These are phyloP conservation scores for Ustilago vetiveriae DNA, from an alignment of 1,284 basidiomycete species.

Conservation along the genomic window DNA sequence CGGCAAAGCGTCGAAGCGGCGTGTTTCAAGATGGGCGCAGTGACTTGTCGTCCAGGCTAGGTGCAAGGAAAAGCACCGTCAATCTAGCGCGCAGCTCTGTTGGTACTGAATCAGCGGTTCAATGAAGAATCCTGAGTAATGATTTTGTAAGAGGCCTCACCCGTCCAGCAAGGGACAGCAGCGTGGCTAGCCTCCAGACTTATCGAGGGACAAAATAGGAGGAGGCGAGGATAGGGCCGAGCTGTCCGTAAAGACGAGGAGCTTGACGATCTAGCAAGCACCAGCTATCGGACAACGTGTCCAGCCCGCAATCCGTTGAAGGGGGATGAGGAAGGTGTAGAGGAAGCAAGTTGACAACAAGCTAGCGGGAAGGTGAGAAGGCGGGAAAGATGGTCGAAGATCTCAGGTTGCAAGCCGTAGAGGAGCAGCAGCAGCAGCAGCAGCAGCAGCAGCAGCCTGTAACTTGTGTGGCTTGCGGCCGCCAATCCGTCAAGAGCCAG, in stretches of 20 bases:
- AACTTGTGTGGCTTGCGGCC: too few relatives aligned
- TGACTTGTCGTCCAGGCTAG: not conserved
- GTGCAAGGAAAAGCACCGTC: not conserved
- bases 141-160: not conserved
- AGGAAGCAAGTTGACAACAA: not conserved
- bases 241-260: constrained; percentile 10
- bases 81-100: not conserved
- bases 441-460: too few relatives aligned
- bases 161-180: constrained; percentile 11
- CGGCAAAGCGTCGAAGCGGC: too few relatives aligned
- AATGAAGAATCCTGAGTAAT: constrained; percentile 14
- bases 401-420: not conserved
- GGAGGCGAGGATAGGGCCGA: not conserved
- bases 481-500: too few relatives aligned
- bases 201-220: not conserved
- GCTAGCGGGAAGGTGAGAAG: constrained; percentile 1
- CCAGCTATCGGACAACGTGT: constrained; percentile 9
- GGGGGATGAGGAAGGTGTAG: not conserved
- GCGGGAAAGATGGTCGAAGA: not conserved
- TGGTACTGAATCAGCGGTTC: constrained; percentile 6
- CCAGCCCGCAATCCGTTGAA: constrained; percentile 13
- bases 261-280: constrained; percentile 12
- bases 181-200: not conserved
- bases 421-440: not conserved
- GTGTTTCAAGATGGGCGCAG: too few relatives aligned